Conservation (phyloP, 2,329 filamentous ascomycete genomes). For the Colletotrichum tropicale region DNA sequence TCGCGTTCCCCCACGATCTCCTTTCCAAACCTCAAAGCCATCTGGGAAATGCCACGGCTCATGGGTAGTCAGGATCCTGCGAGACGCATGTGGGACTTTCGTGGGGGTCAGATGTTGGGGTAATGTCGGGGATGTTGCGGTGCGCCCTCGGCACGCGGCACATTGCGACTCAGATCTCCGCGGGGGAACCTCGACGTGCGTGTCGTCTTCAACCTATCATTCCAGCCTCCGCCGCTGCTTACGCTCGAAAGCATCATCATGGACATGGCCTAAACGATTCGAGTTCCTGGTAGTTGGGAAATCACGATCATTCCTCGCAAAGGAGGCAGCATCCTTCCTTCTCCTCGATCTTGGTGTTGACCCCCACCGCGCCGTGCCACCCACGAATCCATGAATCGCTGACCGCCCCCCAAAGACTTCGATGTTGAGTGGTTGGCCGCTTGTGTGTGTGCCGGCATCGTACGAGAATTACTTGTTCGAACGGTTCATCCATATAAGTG, state of each 20-base stretch:
- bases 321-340: background rate
- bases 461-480: background rate
- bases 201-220: background rate
- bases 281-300: background rate
- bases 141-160: background rate
- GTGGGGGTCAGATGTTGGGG: slow-evolving; percentile 14
- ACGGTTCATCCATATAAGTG: background rate
- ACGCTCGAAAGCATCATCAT: background rate
- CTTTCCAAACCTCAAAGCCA: background rate
- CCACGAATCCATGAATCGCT: background rate
- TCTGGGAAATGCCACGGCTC: too few relatives aligned
- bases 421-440: background rate
- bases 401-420: background rate
- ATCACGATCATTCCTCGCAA: background rate
- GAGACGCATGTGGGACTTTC: background rate
- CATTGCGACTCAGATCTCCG: background rate
- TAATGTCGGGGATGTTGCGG: background rate
- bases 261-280: background rate
- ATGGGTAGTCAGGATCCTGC: background rate
- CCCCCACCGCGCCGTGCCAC: background rate
- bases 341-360: background rate
- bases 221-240: background rate
- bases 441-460: background rate
- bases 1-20: background rate
- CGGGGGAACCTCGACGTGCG: background rate